Base-by-base conservation (phyloP, 345 rosid species). In the Rubroshorea leprosula region DNA sequence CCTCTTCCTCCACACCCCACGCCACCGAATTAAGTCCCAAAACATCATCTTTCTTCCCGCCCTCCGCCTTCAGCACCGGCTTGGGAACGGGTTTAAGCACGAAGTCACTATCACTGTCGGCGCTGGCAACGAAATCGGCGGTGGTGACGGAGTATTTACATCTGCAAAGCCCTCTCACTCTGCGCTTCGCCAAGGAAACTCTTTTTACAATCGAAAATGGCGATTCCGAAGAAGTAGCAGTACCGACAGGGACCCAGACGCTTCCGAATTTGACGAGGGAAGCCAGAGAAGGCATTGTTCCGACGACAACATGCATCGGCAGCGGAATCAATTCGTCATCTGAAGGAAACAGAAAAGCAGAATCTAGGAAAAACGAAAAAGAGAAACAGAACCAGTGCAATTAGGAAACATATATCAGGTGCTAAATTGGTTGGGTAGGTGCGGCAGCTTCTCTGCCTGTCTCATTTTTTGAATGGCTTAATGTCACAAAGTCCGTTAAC, bases 141-240 rank as follows among this genome's bases (percentile, higher is more conserved):
- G 90, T 66, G 4, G 93, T 77, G 59, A 86, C 81, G 4, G 99
- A 86, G 68, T 80, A 89, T 83, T 74, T 86, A 81, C 96, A 90
- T 82, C 72, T 85, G 79, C 96, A 90, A 1, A 77, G 72, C 16
- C 80, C 75, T 52, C 74, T 75, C 52, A 68, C 60, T 12, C 60
- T 75, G 49, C 66, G 68, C 68, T 74, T 80, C 0, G 89, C 68
- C 39, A 81, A 68, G 15, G 84, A 79, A 66, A 85, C 83, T 72
- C 83, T 80, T 68, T 71, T 70, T 5, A 84, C 88, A 24, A 83
- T 68, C 0, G 95, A 84, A 62, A 47, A 77, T 2, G 89, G 65
- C 4, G 71, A 75, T 10, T 79, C 85, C 13, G 83, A 62, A 14
- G 79, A 70, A 68, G 51, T 67, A 51, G 80, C 62, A 6, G 6